Evolutionary conservation across 306 rosid genomes (phyloP), one percentile per base, ranked within the genome.

Genomic region (Glycyrrhiza uralensis): DNA sequence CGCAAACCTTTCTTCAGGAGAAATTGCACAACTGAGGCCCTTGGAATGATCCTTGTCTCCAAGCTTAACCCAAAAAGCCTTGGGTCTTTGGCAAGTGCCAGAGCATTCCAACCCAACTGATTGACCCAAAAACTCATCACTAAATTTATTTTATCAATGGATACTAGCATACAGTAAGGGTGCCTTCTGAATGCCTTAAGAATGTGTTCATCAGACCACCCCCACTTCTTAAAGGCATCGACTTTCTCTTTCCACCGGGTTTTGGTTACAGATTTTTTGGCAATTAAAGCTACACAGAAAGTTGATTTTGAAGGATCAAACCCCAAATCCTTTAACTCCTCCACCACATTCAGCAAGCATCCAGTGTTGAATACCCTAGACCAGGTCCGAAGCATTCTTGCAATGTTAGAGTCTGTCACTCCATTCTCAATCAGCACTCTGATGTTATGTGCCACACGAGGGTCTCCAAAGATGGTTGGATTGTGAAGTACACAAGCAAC

Each of bases 191-290:
- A 85, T 5, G 85, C 84, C 23, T 14, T 10, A 9, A 19, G 7
- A 79, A 41, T 7, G 58, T 57, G 82, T 8, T 84, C 81, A 14
- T 88, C 90, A 28, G 79, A 52, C 81, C 75, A 88, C 15, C 93
- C 93, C 88, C 87, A 88, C 14, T 39, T 77, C 66, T 64, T 81
- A 44, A 28, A 83, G n/a, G 55, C 11, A 15, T 74, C 67, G 1
- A 81, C 60, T 60, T 83, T 88, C 18, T 63, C 45, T 4, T 81
- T 46, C 88, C 85, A 83, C 2, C 19, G 42, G 20, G 80, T 45
- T 61, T 77, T 46, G 0, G 20, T 49, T 78, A 74, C 23, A 4
- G 54, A 1, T 13, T 26, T 3, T 62, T 51, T 33, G 3, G 77
- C 79, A 4, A 4, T 1, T 4, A 82, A 36, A 0, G 86, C 89